Base-by-base conservation (phyloP, 768 basidiomycete genomes). In the Boletus rubroflammeus region DNA sequence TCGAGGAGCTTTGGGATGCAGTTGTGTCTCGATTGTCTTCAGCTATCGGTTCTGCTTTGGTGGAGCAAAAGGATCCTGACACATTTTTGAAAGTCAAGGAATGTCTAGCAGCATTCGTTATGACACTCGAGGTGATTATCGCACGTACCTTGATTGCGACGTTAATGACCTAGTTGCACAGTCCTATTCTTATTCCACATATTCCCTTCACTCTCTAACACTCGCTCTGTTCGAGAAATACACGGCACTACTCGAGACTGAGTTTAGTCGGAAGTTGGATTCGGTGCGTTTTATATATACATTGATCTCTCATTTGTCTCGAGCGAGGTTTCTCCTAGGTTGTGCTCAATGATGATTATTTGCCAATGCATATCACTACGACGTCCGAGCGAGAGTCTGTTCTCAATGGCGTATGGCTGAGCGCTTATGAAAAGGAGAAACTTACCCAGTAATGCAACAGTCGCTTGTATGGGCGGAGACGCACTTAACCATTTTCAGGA, bases 1-100 rank as follows among this genome's bases (percentile, higher is more conserved):
- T 98, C 2, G 94, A 98, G 60, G 93, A 95, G 53, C 81, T 99
- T 10, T 98, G 96, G 96, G 91, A 96, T 58, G 84, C 83, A 13
- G 81, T 98, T 52, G 81, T 94, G 49, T 69, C 77, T 13, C 81
- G 88, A 26, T 77, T 98, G 11, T 83, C 87, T 3, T 78, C 79
- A 26, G 84, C 84, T 1, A 84, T 98, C 19, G 83, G 88, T 32
- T 73, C 76, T n/a, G 83, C 88, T 2, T 74, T 98, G 48, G 78
- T 77, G 49, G 79, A 75, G 10, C 91, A 93, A 67, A 83, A 76
- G 40, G 89, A 95, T 61, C 85, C 89, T 0, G 93, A 94, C 48
- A 78, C 81, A 14, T 96, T 91, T 64, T 71, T 97, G 46, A 79
- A 77, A 19, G 89, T 86, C 31, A 98, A 98, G 72, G 91, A 92